Conservation (phyloP, 805 yeast genomes). For the Ogataea chonburiensis region DNA sequence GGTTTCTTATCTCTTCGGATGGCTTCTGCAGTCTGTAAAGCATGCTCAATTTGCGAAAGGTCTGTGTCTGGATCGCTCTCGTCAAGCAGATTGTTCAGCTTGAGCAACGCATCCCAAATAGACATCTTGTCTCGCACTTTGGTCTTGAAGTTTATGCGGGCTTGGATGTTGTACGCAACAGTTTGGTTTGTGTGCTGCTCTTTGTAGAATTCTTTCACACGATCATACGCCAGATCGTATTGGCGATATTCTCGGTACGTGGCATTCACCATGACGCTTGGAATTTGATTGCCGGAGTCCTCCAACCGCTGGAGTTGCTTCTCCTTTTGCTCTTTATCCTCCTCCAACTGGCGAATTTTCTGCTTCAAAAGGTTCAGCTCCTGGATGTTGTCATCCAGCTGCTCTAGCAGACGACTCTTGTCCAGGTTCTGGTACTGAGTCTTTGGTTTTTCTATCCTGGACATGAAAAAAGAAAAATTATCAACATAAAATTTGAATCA, state of each 20-base stretch:
- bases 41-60: slow-evolving; percentile 72
- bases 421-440: slow-evolving; percentile 30
- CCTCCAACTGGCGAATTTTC: slow-evolving; percentile 26
- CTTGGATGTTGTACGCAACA: slow-evolving; percentile 69
- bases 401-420: slow-evolving; percentile 36
- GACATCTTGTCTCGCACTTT: slow-evolving; percentile 65
- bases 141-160: slow-evolving; percentile 68
- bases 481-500: not conserved
- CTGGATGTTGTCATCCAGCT: slow-evolving; percentile 45
- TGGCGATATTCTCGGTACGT: slow-evolving; percentile 49
- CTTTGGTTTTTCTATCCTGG: slow-evolving; percentile 10
- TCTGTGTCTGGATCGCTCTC: slow-evolving; percentile 78
- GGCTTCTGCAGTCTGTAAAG: slow-evolving; percentile 74
- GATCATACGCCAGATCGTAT: slow-evolving; percentile 65
- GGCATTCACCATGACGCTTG: slow-evolving; percentile 22
- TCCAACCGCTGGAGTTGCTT: slow-evolving; percentile 11
- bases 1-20: slow-evolving; percentile 66
- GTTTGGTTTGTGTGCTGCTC: slow-evolving; percentile 72
- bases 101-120: slow-evolving; percentile 68
- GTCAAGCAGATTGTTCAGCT: slow-evolving; percentile 60
- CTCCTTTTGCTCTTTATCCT: slow-evolving; percentile 16
- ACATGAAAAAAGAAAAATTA: slow-evolving; percentile 8
- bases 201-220: slow-evolving; percentile 63
- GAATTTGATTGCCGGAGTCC: slow-evolving; percentile 15
- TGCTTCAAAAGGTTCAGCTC: slow-evolving; percentile 38